Conservation (phyloP, 768 basidiomycete species). For the Termitomyces sp. region DNA sequence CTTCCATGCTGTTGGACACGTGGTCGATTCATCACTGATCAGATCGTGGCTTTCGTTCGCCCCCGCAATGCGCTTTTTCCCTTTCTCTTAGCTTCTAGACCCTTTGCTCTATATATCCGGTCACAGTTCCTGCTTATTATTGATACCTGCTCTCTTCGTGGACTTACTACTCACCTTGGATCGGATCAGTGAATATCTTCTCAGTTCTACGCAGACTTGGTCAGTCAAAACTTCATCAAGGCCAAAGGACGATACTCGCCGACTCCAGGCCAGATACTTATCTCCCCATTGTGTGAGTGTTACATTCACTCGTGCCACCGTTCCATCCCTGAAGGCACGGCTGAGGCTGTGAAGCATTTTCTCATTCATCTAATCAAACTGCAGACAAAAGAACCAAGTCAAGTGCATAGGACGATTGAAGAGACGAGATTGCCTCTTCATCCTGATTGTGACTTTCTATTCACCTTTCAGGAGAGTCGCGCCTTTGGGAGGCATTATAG, state of each 20-base stretch:
- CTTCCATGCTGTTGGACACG: neutral
- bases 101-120: neutral
- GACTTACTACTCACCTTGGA: neutral
- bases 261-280: neutral
- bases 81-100: neutral
- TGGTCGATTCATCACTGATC: conserved; percentile 4
- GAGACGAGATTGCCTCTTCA: neutral
- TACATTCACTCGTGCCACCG: neutral
- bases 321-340: neutral
- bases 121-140: neutral
- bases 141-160: neutral
- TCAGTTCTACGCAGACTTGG: neutral
- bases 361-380: neutral
- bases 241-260: neutral
- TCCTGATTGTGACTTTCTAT: neutral
- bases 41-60: neutral
- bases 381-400: neutral
- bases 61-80: neutral
- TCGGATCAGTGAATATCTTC: neutral
- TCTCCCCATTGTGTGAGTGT: conserved; percentile 2
- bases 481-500: neutral
- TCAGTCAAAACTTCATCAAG: neutral
- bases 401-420: neutral
- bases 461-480: neutral
- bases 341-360: neutral